Base-by-base conservation (phyloP, 495 filamentous ascomycete species). In the Neurospora cerealis region DNA sequence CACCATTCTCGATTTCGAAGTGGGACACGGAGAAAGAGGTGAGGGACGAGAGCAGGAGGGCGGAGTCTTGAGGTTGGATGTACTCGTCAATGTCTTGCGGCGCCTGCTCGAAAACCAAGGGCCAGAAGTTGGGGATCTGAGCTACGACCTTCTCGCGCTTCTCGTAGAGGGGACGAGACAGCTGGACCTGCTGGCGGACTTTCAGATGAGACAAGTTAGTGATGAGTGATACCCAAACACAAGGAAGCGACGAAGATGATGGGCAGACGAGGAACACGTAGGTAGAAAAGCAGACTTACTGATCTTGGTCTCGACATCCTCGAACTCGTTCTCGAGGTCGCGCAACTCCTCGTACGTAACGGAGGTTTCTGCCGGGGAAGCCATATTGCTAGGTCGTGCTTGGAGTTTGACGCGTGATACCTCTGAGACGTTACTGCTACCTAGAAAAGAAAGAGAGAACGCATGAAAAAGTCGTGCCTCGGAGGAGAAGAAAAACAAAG, bases 81-180 rank as follows among this genome's bases (percentile, higher is more conserved):
- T 88, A 92, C 80, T 93, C 91, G 81, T 97, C 94, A 75, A 97
- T 88, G 71, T 96, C 91, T 37, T 86, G 85, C 3, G 94, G 93
- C 6, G 93, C 90, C 82, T 93, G 91, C 79, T 95, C 91, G 78
- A 97, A 84, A 54, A 97, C 93, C 74, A 95, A 86, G 38, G 91
- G 84, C 95, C 95, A 98, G 89, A 97, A 98, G 84, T 93, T 88
- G 39, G 85, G 85, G 78, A 97, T 94, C 77, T 88, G 83, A 72
- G 86, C 81, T 73, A 93, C 86, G 72, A 92, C 80, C 77, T 87
- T 84, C n/a, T 87, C 84, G 79, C 95, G 92, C 83, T 91, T 90
- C 72, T 87, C 82, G 83, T 92, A 96, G 73, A 95, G 86, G 37
- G 91, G 87, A 54, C 83, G 81, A 69, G 80, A 82, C 71, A 88